These are phyloP conservation scores for Graphiopsis chlorocephala DNA, from an alignment of 2,329 filamentous ascomycete species.

Conservation along the genomic window DNA sequence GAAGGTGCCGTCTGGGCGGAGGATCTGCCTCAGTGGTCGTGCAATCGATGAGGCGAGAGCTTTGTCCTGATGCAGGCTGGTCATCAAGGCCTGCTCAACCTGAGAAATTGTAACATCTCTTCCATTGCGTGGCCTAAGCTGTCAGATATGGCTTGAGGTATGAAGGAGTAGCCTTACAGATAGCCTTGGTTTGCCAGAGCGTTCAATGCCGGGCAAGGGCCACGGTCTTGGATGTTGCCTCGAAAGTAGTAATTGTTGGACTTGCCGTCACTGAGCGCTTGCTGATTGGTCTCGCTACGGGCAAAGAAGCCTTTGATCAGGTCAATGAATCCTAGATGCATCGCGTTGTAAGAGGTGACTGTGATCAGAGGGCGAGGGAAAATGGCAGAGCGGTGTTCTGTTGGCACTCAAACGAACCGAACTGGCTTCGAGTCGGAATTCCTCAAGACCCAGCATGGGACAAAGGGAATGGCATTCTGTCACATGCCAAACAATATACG, in stretches of 20 bases:
- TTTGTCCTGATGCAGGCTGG: constrained; percentile 9
- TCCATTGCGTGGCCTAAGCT: constrained; percentile 34
- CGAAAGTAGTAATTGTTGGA: constrained; percentile 15
- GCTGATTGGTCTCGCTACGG: constrained; percentile 12
- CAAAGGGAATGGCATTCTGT: background rate
- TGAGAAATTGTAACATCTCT: constrained; percentile 32
- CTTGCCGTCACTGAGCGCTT: constrained; percentile 21
- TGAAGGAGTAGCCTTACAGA: constrained; percentile 24
- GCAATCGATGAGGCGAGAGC: constrained; percentile 29
- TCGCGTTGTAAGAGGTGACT: background rate
- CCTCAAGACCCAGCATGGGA: background rate
- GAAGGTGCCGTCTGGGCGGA: constrained; percentile 33
- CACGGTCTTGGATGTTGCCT: constrained; percentile 24
- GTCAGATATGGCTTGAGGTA: background rate
- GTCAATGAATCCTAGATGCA: constrained; percentile 21
- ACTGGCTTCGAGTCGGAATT: background rate
- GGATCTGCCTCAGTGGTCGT: constrained; percentile 22
- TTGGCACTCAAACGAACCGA: background rate
- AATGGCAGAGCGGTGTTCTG: background rate
- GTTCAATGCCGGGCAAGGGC: constrained; percentile 33
- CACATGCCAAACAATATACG: background rate
- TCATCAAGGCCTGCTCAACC: constrained; percentile 30
- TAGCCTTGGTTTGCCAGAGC: constrained; percentile 35
- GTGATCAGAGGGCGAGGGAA: background rate
- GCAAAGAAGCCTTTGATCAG: constrained; percentile 21